phyloP scores from a whole-genome alignment of 2,329 filamentous ascomycete genomes.

The Canariomyces notabilis region DNA sequence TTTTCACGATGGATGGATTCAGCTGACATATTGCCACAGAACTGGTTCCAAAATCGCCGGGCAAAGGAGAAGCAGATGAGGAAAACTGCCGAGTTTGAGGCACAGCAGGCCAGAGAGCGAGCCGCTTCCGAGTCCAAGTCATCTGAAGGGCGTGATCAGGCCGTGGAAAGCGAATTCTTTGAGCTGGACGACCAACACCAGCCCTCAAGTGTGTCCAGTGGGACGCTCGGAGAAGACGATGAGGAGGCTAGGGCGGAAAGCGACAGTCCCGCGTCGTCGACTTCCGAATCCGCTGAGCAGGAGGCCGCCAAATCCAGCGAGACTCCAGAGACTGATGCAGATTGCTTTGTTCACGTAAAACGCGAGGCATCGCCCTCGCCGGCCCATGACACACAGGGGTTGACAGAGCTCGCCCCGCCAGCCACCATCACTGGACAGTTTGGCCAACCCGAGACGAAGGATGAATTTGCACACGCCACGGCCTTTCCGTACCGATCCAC shows the following conservation, averaged over 20 bases:
- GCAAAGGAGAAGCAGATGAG: slow-evolving; percentile 62
- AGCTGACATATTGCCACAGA: slow-evolving; percentile 39
- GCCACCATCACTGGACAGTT: slow-evolving; percentile 11
- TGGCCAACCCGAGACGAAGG: not conserved
- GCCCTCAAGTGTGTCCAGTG: slow-evolving; percentile 34
- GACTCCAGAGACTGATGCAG: slow-evolving; percentile 16
- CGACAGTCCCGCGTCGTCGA: slow-evolving; percentile 8
- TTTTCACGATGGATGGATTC: not conserved
- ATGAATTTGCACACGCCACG: slow-evolving; percentile 13
- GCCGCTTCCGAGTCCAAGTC: slow-evolving; percentile 33
- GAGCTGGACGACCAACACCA: slow-evolving; percentile 30
- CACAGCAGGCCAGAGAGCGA: slow-evolving; percentile 37
- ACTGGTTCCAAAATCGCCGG: slow-evolving; percentile 65
- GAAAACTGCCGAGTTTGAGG: slow-evolving; percentile 48
- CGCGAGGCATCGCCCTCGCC: slow-evolving; percentile 10
- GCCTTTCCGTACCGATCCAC: slow-evolving; percentile 13
- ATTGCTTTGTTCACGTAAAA: slow-evolving; percentile 14
- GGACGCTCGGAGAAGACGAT: slow-evolving; percentile 26
- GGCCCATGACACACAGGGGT: not conserved
- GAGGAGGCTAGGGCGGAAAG: slow-evolving; percentile 2
- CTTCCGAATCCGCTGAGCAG: slow-evolving; percentile 9
- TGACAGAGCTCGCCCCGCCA: slow-evolving; percentile 4
- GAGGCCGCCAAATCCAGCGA: not conserved
- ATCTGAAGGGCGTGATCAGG: slow-evolving; percentile 27
- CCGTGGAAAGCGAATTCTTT: slow-evolving; percentile 30